A percentile compares a stretch with the other conserved stretches of the same genome.
These are phyloP conservation scores for Pseudocercospora eumusae DNA, from an alignment of 2,329 filamentous ascomycete genomes.

Conservation along the genomic window DNA sequence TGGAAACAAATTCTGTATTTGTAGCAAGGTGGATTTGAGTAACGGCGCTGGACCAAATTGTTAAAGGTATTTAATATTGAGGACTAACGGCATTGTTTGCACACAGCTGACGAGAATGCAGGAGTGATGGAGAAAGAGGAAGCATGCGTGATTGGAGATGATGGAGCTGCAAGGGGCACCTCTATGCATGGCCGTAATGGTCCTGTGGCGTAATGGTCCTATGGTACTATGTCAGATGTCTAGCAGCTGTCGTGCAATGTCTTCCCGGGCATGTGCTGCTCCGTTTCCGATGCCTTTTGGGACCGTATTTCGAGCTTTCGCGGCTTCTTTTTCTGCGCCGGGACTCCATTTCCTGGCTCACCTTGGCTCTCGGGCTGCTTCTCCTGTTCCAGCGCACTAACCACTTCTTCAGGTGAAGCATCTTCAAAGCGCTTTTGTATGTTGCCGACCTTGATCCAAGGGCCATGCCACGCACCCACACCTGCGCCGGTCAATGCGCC, in stretches of 20 bases:
- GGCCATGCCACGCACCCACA: constrained; percentile 46
- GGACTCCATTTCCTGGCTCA: neutral
- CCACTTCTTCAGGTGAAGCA: constrained; percentile 26
- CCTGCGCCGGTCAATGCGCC: constrained; percentile 40
- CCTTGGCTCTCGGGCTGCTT: constrained; percentile 3
- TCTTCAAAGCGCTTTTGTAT: constrained; percentile 25
- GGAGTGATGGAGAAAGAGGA: no score
- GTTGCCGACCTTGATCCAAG: constrained; percentile 44
- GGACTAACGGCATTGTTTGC: no score
- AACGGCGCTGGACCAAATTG: no score
- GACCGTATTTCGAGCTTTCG: constrained; percentile 27
- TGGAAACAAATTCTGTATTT: no score
- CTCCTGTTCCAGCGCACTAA: constrained; percentile 23
- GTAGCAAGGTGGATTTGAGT: no score
- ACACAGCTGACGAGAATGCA: no score
- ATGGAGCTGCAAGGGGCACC: no score
- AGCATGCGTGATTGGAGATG: no score
- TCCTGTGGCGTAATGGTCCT: neutral
- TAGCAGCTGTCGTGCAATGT: neutral
- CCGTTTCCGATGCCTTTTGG: neutral
- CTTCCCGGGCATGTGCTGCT: neutral
- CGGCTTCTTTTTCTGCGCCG: constrained; percentile 22
- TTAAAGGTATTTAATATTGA: no score
- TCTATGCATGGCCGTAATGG: neutral
- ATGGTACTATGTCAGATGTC: neutral